Conservation (phyloP, 805 yeast species). For the Grigorovia transvaalensis region DNA sequence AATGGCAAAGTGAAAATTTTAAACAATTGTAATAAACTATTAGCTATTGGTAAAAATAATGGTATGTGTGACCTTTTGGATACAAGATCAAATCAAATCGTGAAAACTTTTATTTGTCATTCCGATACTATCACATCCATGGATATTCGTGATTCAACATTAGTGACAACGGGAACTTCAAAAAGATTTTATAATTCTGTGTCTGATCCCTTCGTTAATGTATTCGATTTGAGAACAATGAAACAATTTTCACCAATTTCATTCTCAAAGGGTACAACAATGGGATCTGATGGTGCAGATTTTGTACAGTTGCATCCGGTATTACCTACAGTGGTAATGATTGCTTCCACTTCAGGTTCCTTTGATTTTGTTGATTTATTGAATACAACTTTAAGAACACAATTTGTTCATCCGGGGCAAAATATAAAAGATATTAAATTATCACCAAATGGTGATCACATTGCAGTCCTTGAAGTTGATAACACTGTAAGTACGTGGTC, state of each 20-base stretch:
- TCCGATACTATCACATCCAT: conserved; percentile 52
- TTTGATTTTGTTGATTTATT: conserved; percentile 76
- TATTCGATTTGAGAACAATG: conserved; percentile 69
- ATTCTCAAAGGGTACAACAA: conserved; percentile 43
- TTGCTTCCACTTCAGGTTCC: conserved; percentile 70
- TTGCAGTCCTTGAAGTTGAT: conserved; percentile 57
- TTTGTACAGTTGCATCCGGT: conserved; percentile 81
- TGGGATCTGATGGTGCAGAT: conserved; percentile 66
- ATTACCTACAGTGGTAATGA: conserved; percentile 62
- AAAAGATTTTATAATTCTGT: conserved; percentile 46
- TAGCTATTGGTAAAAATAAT: conserved; percentile 47
- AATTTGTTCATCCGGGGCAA: conserved; percentile 29
- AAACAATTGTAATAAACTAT: conserved; percentile 41
- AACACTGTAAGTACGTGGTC: conserved; percentile 36
- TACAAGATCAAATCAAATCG: conserved; percentile 36
- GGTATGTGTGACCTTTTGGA: conserved; percentile 61
- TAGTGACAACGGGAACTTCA: conserved; percentile 77
- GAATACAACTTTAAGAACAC: conserved; percentile 47
- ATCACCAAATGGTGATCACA: conserved; percentile 58
- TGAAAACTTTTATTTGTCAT: conserved; percentile 50
- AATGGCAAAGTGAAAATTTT: conserved; percentile 37
- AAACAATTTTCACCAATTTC: conserved; percentile 69
- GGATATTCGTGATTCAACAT: conserved; percentile 52
- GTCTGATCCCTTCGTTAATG: conserved; percentile 73
- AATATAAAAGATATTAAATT: conserved; percentile 26